These are phyloP conservation scores for Chrysoporthe austroafricana DNA, from an alignment of 2,329 filamentous ascomycete species.

Conservation along the genomic window DNA sequence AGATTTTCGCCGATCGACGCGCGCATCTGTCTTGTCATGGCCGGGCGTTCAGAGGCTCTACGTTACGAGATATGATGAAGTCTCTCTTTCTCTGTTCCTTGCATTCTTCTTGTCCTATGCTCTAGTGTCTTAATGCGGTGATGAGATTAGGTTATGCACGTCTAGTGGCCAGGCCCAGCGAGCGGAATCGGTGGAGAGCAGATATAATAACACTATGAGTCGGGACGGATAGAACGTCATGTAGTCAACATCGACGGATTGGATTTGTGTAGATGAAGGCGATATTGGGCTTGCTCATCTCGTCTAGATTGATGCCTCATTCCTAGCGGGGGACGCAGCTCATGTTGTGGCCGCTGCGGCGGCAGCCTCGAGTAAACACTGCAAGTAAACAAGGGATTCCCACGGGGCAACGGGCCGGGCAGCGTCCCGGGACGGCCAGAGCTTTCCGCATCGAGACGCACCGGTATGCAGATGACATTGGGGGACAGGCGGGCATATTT, in stretches of 20 bases:
- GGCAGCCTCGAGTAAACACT: slow-evolving; percentile 12
- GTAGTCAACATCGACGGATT: neutral
- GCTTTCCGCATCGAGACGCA: neutral
- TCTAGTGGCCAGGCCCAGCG: slow-evolving; percentile 13
- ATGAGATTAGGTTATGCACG: slow-evolving; percentile 1
- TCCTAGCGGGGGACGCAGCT: slow-evolving; percentile 5
- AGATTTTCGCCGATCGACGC: neutral
- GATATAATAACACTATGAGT: slow-evolving; percentile 19
- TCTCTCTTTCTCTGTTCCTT: neutral
- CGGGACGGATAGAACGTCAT: neutral
- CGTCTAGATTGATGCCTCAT: neutral
- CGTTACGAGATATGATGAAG: slow-evolving; percentile 24
- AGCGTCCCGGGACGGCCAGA: slow-evolving; percentile 4
- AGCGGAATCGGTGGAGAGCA: neutral
- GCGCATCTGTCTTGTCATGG: neutral
- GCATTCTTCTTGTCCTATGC: neutral
- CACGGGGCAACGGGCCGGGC: slow-evolving; percentile 18
- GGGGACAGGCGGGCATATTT: neutral
- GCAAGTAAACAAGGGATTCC: slow-evolving; percentile 17
- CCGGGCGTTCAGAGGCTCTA: slow-evolving; percentile 1
- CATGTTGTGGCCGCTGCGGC: neutral
- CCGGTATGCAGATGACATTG: slow-evolving; percentile 8
- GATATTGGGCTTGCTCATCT: slow-evolving; percentile 1
- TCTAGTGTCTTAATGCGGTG: neutral
- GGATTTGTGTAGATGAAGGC: slow-evolving; percentile 9